Percentiles rank a stretch among this genome's conserved stretches.
These are phyloP conservation scores for Papiliotrema fonsecae DNA, from an alignment of 1,284 basidiomycete genomes.

Conservation along the genomic window DNA sequence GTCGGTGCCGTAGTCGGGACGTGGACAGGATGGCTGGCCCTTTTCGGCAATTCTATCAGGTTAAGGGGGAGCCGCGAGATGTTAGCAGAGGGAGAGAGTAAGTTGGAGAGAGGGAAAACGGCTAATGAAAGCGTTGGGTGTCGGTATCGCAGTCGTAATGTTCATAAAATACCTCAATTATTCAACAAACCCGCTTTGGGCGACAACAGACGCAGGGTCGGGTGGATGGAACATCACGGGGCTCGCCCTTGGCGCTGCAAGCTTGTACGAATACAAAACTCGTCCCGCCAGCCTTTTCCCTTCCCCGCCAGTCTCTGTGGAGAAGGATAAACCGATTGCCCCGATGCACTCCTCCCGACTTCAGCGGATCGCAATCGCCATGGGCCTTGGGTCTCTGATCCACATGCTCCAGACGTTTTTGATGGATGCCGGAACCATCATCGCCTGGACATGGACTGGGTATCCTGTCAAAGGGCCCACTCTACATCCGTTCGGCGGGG, in stretches of 20 bases:
- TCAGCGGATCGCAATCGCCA: slow-evolving; percentile 15
- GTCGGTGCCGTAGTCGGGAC: slow-evolving; percentile 58
- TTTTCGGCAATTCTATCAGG: slow-evolving; percentile 58
- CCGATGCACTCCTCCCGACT: slow-evolving; percentile 3
- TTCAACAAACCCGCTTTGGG: slow-evolving; percentile 84
- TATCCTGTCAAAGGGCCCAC: slow-evolving; percentile 72
- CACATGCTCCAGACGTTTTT: slow-evolving; percentile 74
- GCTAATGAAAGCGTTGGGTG: slow-evolving; percentile 55
- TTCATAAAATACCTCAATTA: slow-evolving; percentile 74
- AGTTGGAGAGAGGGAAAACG: slow-evolving; percentile 34
- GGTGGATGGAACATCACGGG: slow-evolving; percentile 71
- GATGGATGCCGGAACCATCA: slow-evolving; percentile 73
- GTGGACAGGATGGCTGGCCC: slow-evolving; percentile 53
- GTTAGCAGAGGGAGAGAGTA: slow-evolving; percentile 54
- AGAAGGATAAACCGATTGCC: slow-evolving; percentile 10
- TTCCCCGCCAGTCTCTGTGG: slow-evolving; percentile 15
- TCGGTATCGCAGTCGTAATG: slow-evolving; percentile 65
- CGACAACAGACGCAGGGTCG: slow-evolving; percentile 62
- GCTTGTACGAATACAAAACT: slow-evolving; percentile 36
- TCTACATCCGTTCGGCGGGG: slow-evolving; percentile 65
- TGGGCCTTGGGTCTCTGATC: slow-evolving; percentile 68
- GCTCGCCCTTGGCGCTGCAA: slow-evolving; percentile 47
- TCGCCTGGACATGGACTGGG: slow-evolving; percentile 89
- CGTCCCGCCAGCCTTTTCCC: slow-evolving; percentile 37
- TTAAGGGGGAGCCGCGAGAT: slow-evolving; percentile 50